Evolutionary conservation across 2,329 filamentous ascomycete species (phyloP).

Genomic region (Thermothelomyces thermophilus): DNA sequence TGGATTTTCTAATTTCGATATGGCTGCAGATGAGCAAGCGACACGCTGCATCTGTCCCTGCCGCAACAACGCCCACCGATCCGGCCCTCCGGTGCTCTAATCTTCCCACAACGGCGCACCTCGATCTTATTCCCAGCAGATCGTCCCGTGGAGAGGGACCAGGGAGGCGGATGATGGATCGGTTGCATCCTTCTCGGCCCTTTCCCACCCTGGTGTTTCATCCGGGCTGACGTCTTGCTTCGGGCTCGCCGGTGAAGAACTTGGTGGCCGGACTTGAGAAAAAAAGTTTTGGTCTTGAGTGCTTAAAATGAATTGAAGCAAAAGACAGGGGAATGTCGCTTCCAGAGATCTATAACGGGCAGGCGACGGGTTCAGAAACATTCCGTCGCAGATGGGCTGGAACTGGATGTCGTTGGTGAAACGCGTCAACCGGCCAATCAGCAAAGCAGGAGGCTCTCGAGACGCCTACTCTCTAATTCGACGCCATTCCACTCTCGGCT

Average conservation of each 20-base stretch:
- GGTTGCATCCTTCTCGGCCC: not conserved
- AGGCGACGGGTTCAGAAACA: conserved; percentile 6
- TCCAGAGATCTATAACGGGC: not conserved
- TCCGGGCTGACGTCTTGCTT: conserved; percentile 1
- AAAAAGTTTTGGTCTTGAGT: too few species aligned
- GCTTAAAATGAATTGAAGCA: conserved; percentile 5
- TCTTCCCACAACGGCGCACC: not conserved
- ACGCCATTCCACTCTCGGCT: conserved; percentile 10
- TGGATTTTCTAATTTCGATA: too few species aligned
- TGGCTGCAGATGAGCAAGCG: too few species aligned
- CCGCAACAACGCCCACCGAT: too few species aligned
- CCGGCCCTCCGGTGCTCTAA: not conserved
- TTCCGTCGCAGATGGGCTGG: not conserved
- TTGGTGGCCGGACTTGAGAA: too few species aligned
- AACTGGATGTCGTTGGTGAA: conserved; percentile 13
- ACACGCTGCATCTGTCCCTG: too few species aligned
- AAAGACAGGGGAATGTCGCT: not conserved
- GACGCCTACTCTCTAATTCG: conserved; percentile 1
- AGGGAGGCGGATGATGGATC: conserved; percentile 2
- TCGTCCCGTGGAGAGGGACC: too few species aligned
- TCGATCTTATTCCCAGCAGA: not conserved
- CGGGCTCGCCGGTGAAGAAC: not conserved
- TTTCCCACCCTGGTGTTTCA: not conserved
- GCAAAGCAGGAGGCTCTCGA: not conserved
- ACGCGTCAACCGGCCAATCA: conserved; percentile 13